Conservation (phyloP, 140 eudicot species). For the Cichorium intybus region DNA sequence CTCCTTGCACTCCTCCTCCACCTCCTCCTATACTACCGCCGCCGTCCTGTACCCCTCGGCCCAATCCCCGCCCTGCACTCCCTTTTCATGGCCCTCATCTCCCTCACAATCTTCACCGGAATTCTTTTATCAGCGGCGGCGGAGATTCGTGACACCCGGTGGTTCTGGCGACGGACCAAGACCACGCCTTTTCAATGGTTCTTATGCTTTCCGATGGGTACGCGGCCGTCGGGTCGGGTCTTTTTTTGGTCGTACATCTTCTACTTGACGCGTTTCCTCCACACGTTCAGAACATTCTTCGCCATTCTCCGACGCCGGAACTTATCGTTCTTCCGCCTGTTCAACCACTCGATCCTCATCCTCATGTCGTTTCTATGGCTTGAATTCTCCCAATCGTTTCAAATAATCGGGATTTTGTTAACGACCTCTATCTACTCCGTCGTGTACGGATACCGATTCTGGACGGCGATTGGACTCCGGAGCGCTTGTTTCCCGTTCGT, state of each 20-base stretch:
- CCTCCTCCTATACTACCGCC: slow-evolving; percentile 45
- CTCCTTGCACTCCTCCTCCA: slow-evolving; percentile 42
- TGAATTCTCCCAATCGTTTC: slow-evolving; percentile 79
- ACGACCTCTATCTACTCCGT: slow-evolving; percentile 55
- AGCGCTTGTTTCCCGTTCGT: slow-evolving; percentile 79
- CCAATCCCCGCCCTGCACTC: slow-evolving; percentile 78
- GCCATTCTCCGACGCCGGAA: slow-evolving; percentile 38
- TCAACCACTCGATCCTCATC: slow-evolving; percentile 58
- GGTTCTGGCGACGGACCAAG: slow-evolving; percentile 69
- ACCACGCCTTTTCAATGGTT: slow-evolving; percentile 81
- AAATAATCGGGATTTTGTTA: slow-evolving; percentile 54
- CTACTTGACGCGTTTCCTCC: slow-evolving; percentile 82
- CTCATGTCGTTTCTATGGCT: slow-evolving; percentile 73
- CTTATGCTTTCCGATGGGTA: slow-evolving; percentile 81
- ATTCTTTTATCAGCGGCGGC: slow-evolving; percentile 68
- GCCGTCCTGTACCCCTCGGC: slow-evolving; percentile 64
- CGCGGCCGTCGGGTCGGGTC: slow-evolving; percentile 91
- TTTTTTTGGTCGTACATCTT: slow-evolving; percentile 89
- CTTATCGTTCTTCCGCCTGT: slow-evolving; percentile 48
- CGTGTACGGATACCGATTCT: slow-evolving; percentile 77
- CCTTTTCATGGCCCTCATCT: slow-evolving; percentile 61
- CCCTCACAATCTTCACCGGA: slow-evolving; percentile 71
- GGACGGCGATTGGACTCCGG: slow-evolving; percentile 79
- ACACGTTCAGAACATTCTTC: slow-evolving; percentile 54
- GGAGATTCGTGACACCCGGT: slow-evolving; percentile 81